A percentile compares a stretch with the other conserved stretches of the same genome.
Conservation (phyloP, 352 stramenopile species). For the Phytophthora pluvialis region DNA sequence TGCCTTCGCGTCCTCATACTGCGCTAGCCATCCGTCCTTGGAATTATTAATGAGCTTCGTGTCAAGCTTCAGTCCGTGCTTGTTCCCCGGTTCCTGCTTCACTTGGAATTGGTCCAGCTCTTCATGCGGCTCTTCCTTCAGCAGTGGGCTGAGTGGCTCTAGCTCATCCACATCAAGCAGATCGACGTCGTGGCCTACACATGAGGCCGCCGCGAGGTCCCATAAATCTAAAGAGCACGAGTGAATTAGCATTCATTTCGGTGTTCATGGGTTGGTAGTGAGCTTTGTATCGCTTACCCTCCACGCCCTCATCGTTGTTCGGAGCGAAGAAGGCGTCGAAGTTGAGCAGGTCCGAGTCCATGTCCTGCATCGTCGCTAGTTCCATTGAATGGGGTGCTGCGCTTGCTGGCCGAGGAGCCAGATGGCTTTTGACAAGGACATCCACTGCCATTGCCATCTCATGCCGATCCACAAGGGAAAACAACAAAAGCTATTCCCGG, state of each 20-base stretch:
- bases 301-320: slow-evolving; percentile 39
- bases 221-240: slow-evolving; percentile 30
- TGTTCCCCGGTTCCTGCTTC: slow-evolving; percentile 18
- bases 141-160: slow-evolving; percentile 33
- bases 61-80: slow-evolving; percentile 31
- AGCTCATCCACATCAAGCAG: slow-evolving; percentile 36
- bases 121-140: slow-evolving; percentile 32
- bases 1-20: slow-evolving; percentile 26
- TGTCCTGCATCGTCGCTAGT: slow-evolving; percentile 39
- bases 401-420: slow-evolving; percentile 30
- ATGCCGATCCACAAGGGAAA: slow-evolving; percentile 3
- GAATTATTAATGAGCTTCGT: slow-evolving; percentile 26
- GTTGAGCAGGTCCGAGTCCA: slow-evolving; percentile 43
- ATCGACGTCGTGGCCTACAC: slow-evolving; percentile 37
- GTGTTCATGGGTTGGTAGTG: background rate
- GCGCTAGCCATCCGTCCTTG: slow-evolving; percentile 21
- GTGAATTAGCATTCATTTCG: background rate
- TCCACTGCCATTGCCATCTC: background rate
- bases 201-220: slow-evolving; percentile 19
- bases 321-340: slow-evolving; percentile 45
- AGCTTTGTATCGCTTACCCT: slow-evolving; percentile 19
- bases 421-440: slow-evolving; percentile 42
- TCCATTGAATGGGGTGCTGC: slow-evolving; percentile 11
- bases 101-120: slow-evolving; percentile 16
- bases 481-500: slow-evolving; percentile 27